Evolutionary conservation across 495 filamentous ascomycete species (phyloP), one percentile per base, ranked within the genome.

Genomic region (Penicillium argentinense): DNA sequence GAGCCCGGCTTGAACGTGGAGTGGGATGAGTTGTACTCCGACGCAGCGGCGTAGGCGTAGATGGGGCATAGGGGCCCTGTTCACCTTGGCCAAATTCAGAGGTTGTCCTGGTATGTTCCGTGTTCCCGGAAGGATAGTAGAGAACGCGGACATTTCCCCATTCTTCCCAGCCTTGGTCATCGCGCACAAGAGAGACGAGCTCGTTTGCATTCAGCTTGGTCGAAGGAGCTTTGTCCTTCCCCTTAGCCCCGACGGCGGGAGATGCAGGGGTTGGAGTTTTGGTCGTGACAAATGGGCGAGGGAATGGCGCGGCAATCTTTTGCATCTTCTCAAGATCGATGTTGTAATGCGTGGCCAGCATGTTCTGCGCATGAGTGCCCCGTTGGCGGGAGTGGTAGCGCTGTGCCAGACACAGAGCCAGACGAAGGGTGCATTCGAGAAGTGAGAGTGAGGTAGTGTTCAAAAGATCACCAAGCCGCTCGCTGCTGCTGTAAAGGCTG

Each of bases 401-500:
- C 67, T 96, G 87, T 4, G 95, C 92, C 41, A 97, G 77, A 57
- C 89, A 86, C 25, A 88, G 81, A 14, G 82, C 80, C 51, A 99
- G 74, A 25, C 83, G 81, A 17, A 99, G 81, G 2, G 88, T 84
- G 13, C 77, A 74, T 48, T 83, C 78, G 23, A 97, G 72, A 17
- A 99, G 77, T 38, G 81, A 79, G 19, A 91, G 73, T 30, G 86
- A 89, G 3, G 90, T 93, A 23, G 86, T 91, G 58, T 95, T 88
- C 45, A 99, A 78, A 26, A 99, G 76, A 56, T 89, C 84, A 53
- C 89, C 88, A 25, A 99, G 72, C 45, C 91, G 87, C 47, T 82
- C 76, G 55, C 92, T 97, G 70, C 95, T 97, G 45, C 81, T 85
- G 62, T 99, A 99, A 38, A 99, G 80, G 71, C 92, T 97, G 56